Conservation (phyloP, 768 basidiomycete species). For the Trametes cubensis region DNA sequence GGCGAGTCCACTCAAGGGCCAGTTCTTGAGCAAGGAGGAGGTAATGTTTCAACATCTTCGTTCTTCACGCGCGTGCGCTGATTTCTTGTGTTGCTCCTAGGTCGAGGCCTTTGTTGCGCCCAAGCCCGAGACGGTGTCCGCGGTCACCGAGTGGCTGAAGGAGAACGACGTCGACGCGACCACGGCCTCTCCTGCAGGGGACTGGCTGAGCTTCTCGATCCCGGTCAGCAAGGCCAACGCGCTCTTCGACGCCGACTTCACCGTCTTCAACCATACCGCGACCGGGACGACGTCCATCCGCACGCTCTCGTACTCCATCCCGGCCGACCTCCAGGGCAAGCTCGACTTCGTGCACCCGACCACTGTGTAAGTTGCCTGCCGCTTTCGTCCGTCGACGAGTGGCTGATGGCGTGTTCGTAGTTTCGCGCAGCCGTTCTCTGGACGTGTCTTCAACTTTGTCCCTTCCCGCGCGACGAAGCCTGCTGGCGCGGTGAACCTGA, state of each 20-base stretch:
- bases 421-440: conserved; percentile 35
- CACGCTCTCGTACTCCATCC: conserved; percentile 43
- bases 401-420: conserved; percentile 38
- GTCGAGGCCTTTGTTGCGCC: conserved; percentile 35
- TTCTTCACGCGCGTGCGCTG: too few species aligned
- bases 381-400: conserved; percentile 6
- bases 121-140: conserved; percentile 29
- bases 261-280: conserved; percentile 36
- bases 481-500: conserved; percentile 27
- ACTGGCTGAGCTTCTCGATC: conserved; percentile 40
- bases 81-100: conserved; percentile 16
- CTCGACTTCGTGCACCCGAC: conserved; percentile 39
- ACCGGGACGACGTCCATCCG: conserved; percentile 37
- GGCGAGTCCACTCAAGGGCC: conserved; percentile 39
- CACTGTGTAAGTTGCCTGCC: not conserved
- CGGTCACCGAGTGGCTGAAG: conserved; percentile 33
- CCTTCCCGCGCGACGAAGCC: conserved; percentile 5
- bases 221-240: conserved; percentile 40
- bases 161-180: conserved; percentile 33
- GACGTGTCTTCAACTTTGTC: conserved; percentile 32
- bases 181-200: conserved; percentile 33
- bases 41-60: conserved; percentile 25
- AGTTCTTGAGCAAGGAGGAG: conserved; percentile 43
- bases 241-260: conserved; percentile 40
- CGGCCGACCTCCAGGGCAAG: conserved; percentile 34